Evolutionary conservation across 2,329 filamentous ascomycete genomes (phyloP).

Genomic region (Exophiala calicioides): DNA sequence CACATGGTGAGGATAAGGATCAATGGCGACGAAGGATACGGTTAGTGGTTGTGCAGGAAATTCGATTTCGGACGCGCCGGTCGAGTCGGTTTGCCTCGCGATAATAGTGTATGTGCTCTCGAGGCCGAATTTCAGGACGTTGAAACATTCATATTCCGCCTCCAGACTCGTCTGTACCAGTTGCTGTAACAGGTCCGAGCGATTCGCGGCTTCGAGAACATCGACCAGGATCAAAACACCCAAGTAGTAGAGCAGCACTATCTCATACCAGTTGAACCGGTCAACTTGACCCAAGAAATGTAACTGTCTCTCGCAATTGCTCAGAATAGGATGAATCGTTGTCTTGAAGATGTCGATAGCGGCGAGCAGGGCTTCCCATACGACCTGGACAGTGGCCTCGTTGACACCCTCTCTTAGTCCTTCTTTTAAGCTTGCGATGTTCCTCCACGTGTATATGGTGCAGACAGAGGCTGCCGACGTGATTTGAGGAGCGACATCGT

Average conservation of each 20-base stretch:
- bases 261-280: conserved; percentile 35
- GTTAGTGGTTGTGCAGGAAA: not conserved
- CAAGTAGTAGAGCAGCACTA: conserved; percentile 34
- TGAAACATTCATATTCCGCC: conserved; percentile 32
- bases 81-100: not conserved
- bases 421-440: conserved; percentile 34
- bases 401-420: conserved; percentile 36
- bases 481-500: conserved; percentile 34
- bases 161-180: conserved; percentile 26
- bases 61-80: not conserved
- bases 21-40: conserved; percentile 33
- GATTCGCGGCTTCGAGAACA: conserved; percentile 30
- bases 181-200: conserved; percentile 30
- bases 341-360: conserved; percentile 33
- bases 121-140: conserved; percentile 34
- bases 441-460: conserved; percentile 35
- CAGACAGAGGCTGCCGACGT: conserved; percentile 33
- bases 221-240: conserved; percentile 34
- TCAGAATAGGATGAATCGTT: conserved; percentile 32
- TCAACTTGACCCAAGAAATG: conserved; percentile 35
- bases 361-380: conserved; percentile 31
- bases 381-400: conserved; percentile 32
- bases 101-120: conserved; percentile 33
- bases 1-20: conserved; percentile 36
- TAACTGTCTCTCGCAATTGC: conserved; percentile 32